A percentile compares a stretch with the other conserved stretches of the same genome.
Evolutionary conservation across 1,139 yeast species (phyloP).

Genomic region (Chernovozyma aurita): DNA sequence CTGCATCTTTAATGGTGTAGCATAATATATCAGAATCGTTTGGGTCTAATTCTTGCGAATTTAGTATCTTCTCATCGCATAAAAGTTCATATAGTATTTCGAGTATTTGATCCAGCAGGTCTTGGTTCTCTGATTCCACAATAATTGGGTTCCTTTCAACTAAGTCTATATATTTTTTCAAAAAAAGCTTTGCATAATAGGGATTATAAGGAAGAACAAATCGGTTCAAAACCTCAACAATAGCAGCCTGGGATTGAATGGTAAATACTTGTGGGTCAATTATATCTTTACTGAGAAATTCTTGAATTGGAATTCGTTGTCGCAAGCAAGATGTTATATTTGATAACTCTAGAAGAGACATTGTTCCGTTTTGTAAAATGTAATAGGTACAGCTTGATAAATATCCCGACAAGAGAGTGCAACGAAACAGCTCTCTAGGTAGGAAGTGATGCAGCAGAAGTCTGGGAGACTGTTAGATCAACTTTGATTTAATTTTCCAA

Average conservation of each 20-base stretch:
- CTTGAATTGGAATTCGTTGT: conserved; percentile 12
- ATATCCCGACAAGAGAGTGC: too few species aligned
- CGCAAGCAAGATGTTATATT: conserved; percentile 4
- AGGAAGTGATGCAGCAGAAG: too few species aligned
- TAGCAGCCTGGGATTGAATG: conserved; percentile 7
- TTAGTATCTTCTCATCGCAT: conserved; percentile 33
- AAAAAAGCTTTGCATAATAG: conserved; percentile 44
- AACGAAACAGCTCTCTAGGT: too few species aligned
- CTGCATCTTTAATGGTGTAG: conserved; percentile 33
- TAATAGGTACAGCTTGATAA: too few species aligned
- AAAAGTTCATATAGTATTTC: conserved; percentile 51
- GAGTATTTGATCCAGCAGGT: conserved; percentile 14
- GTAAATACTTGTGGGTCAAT: not conserved
- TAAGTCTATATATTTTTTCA: conserved; percentile 35
- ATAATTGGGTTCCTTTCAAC: conserved; percentile 23
- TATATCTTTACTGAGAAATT: not conserved
- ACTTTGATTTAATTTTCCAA: too few species aligned
- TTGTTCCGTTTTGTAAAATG: too few species aligned
- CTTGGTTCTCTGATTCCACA: not conserved
- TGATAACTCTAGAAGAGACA: not conserved
- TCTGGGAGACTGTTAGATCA: too few species aligned
- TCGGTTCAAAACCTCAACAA: not conserved
- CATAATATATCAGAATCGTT: conserved; percentile 44
- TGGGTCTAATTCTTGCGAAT: conserved; percentile 35
- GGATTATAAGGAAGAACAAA: conserved; percentile 28